These are phyloP conservation scores for Stachybotrys elegans DNA, from an alignment of 2,329 filamentous ascomycete species.

Conservation along the genomic window DNA sequence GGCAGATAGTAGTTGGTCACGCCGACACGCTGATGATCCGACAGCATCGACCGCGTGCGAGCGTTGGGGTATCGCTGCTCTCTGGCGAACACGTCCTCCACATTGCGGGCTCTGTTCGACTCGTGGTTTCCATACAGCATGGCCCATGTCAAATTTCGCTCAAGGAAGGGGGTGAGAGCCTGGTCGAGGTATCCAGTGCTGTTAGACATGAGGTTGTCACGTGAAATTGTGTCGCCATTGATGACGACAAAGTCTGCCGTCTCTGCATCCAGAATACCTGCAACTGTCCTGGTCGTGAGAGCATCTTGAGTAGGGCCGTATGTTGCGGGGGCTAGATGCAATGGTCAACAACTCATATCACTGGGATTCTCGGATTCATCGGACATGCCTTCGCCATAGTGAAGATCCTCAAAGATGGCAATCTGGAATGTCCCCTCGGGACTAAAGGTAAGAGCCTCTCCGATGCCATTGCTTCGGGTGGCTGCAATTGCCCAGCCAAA, in stretches of 20 bases:
- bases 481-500: background rate
- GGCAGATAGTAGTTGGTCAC: slow-evolving; percentile 39
- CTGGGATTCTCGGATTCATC: background rate
- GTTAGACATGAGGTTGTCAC: slow-evolving; percentile 43
- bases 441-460: slow-evolving; percentile 25
- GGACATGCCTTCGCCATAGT: slow-evolving; percentile 61
- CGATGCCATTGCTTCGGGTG: background rate
- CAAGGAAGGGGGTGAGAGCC: slow-evolving; percentile 42
- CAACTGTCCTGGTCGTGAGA: slow-evolving; percentile 6
- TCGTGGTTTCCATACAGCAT: slow-evolving; percentile 60
- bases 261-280: slow-evolving; percentile 6
- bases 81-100: slow-evolving; percentile 3
- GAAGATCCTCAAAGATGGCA: slow-evolving; percentile 63
- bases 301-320: slow-evolving; percentile 10
- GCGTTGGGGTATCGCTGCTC: background rate
- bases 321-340: slow-evolving; percentile 7
- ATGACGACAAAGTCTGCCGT: slow-evolving; percentile 41
- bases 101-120: slow-evolving; percentile 23
- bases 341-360: background rate
- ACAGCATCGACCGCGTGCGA: background rate
- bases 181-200: slow-evolving; percentile 42
- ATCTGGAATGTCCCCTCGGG: slow-evolving; percentile 44
- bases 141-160: slow-evolving; percentile 44
- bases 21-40: slow-evolving; percentile 16
- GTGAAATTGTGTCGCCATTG: slow-evolving; percentile 53